Percentiles rank a stretch among this genome's conserved stretches.
Conservation (phyloP, 306 rosid species). For the Senna siamea region DNA sequence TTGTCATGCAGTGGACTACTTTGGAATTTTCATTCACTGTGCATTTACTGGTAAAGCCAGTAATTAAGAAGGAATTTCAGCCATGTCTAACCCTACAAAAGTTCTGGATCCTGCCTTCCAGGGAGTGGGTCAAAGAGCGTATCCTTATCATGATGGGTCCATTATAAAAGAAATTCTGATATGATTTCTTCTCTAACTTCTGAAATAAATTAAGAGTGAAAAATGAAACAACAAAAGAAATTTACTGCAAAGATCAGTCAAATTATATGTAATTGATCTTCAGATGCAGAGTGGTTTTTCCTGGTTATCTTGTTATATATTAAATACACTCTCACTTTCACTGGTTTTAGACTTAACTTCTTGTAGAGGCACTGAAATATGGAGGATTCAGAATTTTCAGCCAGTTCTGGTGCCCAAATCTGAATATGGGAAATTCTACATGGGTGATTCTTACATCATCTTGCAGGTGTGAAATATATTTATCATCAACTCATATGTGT, state of each 20-base stretch:
- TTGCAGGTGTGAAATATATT: slow-evolving; percentile 69
- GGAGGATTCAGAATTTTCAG: slow-evolving; percentile 96
- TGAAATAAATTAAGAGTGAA: slow-evolving; percentile 17
- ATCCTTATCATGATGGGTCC: slow-evolving; percentile 60
- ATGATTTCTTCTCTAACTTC: slow-evolving; percentile 10
- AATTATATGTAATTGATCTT: slow-evolving; percentile 16
- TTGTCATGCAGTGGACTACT: slow-evolving; percentile 49
- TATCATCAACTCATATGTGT: slow-evolving; percentile 23
- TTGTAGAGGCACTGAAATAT: slow-evolving; percentile 89
- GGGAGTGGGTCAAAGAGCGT: slow-evolving; percentile 91
- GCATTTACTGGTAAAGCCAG: slow-evolving; percentile 40
- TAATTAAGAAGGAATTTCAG: slow-evolving; percentile 42
- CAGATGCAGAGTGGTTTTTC: slow-evolving; percentile 27
- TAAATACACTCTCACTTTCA: slow-evolving; percentile 32
- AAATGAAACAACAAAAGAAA: background rate
- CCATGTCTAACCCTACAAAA: slow-evolving; percentile 85
- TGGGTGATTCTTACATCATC: slow-evolving; percentile 87
- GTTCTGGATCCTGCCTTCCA: slow-evolving; percentile 92
- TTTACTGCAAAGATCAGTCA: slow-evolving; percentile 15
- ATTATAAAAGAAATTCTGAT: slow-evolving; percentile 36
- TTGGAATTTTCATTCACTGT: slow-evolving; percentile 44
- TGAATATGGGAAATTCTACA: slow-evolving; percentile 89
- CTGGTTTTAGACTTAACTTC: slow-evolving; percentile 64
- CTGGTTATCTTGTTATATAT: slow-evolving; percentile 29
- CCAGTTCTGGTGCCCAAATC: slow-evolving; percentile 90